A percentile compares a stretch with the other conserved stretches of the same genome.
Evolutionary conservation across 2,329 filamentous ascomycete genomes (phyloP).

Genomic region (Cryphonectria carpinicola): DNA sequence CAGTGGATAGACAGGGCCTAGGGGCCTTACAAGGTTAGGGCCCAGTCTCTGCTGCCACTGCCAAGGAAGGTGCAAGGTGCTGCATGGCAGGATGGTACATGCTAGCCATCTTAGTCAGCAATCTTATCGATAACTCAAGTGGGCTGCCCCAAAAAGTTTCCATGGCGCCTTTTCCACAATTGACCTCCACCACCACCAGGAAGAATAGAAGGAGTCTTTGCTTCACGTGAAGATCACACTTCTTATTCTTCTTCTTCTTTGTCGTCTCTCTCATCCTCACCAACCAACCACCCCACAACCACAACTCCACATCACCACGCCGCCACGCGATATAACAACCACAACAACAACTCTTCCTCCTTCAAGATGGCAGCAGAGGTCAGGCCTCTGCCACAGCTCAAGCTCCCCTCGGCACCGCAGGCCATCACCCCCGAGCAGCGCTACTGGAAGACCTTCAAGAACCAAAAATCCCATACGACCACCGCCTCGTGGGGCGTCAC

Average conservation of each 20-base stretch:
- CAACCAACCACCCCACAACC: slow-evolving; percentile 18
- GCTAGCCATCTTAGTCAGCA: neutral
- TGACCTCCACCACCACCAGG: neutral
- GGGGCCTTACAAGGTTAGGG: no score
- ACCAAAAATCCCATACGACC: slow-evolving; percentile 85
- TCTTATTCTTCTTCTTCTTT: neutral
- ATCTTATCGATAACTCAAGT: slow-evolving; percentile 15
- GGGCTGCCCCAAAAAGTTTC: slow-evolving; percentile 27
- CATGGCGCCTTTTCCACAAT: slow-evolving; percentile 2
- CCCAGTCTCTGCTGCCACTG: no score
- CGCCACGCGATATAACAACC: neutral
- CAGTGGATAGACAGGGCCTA: no score
- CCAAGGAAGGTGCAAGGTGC: no score
- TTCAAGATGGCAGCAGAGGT: slow-evolving; percentile 82
- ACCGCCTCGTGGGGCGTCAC: slow-evolving; percentile 89
- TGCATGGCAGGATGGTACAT: no score
- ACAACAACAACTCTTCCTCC: slow-evolving; percentile 28
- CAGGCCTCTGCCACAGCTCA: slow-evolving; percentile 76
- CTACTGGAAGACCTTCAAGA: slow-evolving; percentile 96
- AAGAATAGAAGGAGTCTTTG: neutral
- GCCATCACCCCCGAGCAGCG: slow-evolving; percentile 88
- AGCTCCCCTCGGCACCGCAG: slow-evolving; percentile 80
- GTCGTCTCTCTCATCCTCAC: slow-evolving; percentile 1
- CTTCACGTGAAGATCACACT: slow-evolving; percentile 6
- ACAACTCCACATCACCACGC: neutral